phyloP scores from a whole-genome alignment of 495 filamentous ascomycete species.

The Daldinia childiae region DNA sequence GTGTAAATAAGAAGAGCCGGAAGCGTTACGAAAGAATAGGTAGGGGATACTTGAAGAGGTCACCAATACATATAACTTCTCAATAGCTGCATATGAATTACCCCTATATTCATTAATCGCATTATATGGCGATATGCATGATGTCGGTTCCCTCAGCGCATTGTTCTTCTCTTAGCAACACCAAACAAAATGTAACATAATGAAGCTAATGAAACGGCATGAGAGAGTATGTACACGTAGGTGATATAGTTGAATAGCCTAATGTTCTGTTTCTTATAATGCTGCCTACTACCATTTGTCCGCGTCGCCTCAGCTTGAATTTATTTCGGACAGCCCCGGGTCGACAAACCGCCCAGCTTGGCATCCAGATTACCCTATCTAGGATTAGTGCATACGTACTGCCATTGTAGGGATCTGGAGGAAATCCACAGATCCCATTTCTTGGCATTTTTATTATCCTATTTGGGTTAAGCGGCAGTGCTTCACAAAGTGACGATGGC shows the following conservation, averaged over 20 bases:
- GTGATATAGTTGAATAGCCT: background rate
- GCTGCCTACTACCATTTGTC: background rate
- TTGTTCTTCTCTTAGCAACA: background rate
- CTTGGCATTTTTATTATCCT: constrained; percentile 41
- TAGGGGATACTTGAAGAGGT: no score
- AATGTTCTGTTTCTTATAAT: background rate
- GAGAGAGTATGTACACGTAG: background rate
- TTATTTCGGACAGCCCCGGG: background rate
- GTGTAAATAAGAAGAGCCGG: background rate
- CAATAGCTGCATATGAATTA: background rate
- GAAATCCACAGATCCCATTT: constrained; percentile 10
- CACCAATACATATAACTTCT: background rate
- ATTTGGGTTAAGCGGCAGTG: constrained; percentile 32
- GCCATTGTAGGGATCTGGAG: background rate
- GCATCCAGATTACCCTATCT: background rate
- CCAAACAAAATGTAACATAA: no score
- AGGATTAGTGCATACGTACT: background rate
- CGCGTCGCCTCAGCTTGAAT: background rate
- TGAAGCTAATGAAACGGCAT: no score
- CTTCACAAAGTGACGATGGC: constrained; percentile 14
- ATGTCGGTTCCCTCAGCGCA: background rate
- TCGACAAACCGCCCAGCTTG: background rate
- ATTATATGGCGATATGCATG: background rate
- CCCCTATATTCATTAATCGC: background rate
- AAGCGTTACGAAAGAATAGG: no score